phyloP scores from a whole-genome alignment of 139 green algal species.

The Chlamydomonas urium region DNA sequence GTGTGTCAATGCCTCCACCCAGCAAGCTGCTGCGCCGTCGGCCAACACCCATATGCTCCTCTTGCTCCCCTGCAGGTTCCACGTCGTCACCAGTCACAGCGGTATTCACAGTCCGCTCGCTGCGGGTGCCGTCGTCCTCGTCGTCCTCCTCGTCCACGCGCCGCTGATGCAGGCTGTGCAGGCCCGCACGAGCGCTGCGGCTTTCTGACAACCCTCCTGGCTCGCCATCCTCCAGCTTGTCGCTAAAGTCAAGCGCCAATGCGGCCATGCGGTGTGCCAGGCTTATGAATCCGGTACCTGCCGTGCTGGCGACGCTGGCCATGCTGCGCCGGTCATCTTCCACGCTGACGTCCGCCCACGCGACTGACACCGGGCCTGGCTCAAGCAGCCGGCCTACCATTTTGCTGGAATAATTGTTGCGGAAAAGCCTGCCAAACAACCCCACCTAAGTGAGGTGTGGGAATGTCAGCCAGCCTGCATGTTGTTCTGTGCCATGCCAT shows the following conservation, averaged over 20 bases:
- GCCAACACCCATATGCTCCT: not conserved
- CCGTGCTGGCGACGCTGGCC: conserved; percentile 12
- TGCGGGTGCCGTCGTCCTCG: conserved; percentile 3
- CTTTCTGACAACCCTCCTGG: too few species aligned
- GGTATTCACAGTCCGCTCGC: conserved; percentile 6
- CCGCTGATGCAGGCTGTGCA: not conserved
- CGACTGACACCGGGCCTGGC: too few species aligned
- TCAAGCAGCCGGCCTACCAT: too few species aligned
- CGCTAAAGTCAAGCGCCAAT: not conserved
- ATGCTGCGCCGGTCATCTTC: conserved; percentile 11
- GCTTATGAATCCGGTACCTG: not conserved
- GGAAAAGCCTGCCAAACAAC: too few species aligned
- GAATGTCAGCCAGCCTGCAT: too few species aligned
- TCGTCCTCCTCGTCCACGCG: conserved; percentile 1
- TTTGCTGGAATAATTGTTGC: too few species aligned
- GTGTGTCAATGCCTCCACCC: not conserved
- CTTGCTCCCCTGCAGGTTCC: not conserved
- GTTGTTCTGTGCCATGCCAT: too few species aligned
- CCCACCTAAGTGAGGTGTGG: too few species aligned
- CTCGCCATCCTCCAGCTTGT: not conserved
- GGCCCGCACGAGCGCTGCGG: too few species aligned
- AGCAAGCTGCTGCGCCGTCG: not conserved
- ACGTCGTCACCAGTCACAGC: not conserved
- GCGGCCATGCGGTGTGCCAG: conserved; percentile 4
- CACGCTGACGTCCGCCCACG: too few species aligned